phyloP scores from a whole-genome alignment of 1,284 basidiomycete species.

The Melampsora americana region DNA sequence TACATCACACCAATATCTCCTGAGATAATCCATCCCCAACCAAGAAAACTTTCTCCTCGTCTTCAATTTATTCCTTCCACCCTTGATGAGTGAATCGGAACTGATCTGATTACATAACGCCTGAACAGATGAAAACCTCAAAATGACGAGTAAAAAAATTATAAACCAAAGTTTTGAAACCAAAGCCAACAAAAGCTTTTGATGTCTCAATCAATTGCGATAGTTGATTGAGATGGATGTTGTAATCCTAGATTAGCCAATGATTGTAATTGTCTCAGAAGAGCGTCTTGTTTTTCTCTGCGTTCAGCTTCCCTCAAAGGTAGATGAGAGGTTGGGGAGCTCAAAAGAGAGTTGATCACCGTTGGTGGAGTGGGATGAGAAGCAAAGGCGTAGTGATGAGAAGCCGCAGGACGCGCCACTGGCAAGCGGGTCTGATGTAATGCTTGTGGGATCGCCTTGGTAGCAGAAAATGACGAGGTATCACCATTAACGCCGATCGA shows the following conservation, averaged over 20 bases:
- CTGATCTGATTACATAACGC: too few relatives aligned
- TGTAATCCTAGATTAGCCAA: background rate
- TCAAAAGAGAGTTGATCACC: background rate
- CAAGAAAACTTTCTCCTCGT: too few relatives aligned
- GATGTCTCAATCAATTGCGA: background rate
- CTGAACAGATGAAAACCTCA: too few relatives aligned
- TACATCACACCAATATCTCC: too few relatives aligned
- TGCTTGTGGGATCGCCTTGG: background rate
- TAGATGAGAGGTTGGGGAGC: conserved; percentile 1
- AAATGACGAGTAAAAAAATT: too few relatives aligned
- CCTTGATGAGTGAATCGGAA: too few relatives aligned
- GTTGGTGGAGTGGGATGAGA: background rate
- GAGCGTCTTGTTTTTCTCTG: conserved; percentile 18
- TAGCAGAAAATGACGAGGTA: too few relatives aligned
- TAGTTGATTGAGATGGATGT: background rate
- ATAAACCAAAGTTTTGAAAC: too few relatives aligned
- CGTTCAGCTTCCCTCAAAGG: conserved; percentile 23
- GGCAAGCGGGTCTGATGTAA: background rate
- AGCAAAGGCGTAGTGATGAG: background rate
- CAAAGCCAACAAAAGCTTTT: too few relatives aligned
- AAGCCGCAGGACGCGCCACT: background rate
- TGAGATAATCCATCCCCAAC: too few relatives aligned
- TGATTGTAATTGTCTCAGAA: conserved; percentile 33
- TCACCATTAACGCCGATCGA: background rate
- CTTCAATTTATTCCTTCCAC: too few relatives aligned